These are phyloP conservation scores for Mycena amicta DNA, from an alignment of 768 basidiomycete species.

Conservation along the genomic window DNA sequence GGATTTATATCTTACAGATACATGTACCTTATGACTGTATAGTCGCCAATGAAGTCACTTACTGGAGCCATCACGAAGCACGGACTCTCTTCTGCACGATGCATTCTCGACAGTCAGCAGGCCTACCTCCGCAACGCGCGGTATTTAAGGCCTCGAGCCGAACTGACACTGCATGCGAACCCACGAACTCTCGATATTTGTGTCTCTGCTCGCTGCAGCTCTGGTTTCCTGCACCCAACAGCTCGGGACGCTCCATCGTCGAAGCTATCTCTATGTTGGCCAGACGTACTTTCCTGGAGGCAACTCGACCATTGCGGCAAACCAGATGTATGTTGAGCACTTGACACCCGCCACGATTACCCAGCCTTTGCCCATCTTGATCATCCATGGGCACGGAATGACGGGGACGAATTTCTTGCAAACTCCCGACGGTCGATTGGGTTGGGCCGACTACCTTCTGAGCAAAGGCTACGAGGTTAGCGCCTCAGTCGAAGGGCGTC, in stretches of 20 bases:
- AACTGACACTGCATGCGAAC: neutral
- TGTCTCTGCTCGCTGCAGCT: neutral
- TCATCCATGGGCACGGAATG: conserved; percentile 57
- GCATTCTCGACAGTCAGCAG: neutral
- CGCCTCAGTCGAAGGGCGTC: neutral
- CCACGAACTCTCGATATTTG: neutral
- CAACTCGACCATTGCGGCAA: conserved; percentile 40
- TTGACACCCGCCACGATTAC: conserved; percentile 43
- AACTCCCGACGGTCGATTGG: conserved; percentile 54
- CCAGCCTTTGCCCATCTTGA: conserved; percentile 43
- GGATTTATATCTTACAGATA: neutral
- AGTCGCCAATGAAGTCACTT: neutral
- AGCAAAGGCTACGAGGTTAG: conserved; percentile 55
- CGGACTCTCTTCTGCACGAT: neutral
- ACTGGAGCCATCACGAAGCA: neutral
- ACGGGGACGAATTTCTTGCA: conserved; percentile 55
- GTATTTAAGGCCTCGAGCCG: neutral
- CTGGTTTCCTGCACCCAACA: neutral
- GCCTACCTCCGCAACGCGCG: neutral
- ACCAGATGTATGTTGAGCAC: conserved; percentile 57
- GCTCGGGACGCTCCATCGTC: conserved; percentile 42
- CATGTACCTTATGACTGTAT: neutral
- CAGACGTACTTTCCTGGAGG: conserved; percentile 39
- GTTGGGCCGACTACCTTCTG: conserved; percentile 62
- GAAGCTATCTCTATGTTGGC: conserved; percentile 53